Conservation (phyloP, 164 flowering plant species). For the Tinospora cordifolia region DNA sequence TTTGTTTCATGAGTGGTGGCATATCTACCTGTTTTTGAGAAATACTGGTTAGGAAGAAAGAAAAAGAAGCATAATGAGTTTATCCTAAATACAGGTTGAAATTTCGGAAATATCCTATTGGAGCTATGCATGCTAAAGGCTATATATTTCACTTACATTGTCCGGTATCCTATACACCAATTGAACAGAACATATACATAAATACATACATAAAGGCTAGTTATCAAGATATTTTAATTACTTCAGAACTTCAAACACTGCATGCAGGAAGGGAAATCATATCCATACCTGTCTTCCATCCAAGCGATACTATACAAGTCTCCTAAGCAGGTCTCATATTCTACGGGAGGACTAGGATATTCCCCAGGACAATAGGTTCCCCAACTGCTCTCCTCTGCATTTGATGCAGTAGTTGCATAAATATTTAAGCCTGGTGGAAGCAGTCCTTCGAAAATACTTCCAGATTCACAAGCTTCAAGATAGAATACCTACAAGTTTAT, state of each 20-base stretch:
- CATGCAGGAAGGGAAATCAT: background rate
- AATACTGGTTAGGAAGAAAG: no score
- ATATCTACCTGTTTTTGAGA: no score
- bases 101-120: no score
- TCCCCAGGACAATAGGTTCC: constrained; percentile 87
- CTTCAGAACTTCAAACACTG: background rate
- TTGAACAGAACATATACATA: no score
- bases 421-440: constrained; percentile 69
- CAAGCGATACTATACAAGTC: constrained; percentile 89
- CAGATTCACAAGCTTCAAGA: constrained; percentile 94
- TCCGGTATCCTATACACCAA: no score
- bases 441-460: constrained; percentile 93
- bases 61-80: no score
- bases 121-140: no score
- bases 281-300: constrained; percentile 83
- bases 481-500: constrained; percentile 55
- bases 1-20: no score
- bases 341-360: constrained; percentile 57
- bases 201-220: no score
- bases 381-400: constrained; percentile 86
- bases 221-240: background rate
- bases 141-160: no score
- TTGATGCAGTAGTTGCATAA: constrained; percentile 85
- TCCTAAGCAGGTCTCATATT: constrained; percentile 83
- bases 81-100: no score